Base-by-base conservation (phyloP, 1,284 basidiomycete genomes). In the Moniliella sp. region DNA sequence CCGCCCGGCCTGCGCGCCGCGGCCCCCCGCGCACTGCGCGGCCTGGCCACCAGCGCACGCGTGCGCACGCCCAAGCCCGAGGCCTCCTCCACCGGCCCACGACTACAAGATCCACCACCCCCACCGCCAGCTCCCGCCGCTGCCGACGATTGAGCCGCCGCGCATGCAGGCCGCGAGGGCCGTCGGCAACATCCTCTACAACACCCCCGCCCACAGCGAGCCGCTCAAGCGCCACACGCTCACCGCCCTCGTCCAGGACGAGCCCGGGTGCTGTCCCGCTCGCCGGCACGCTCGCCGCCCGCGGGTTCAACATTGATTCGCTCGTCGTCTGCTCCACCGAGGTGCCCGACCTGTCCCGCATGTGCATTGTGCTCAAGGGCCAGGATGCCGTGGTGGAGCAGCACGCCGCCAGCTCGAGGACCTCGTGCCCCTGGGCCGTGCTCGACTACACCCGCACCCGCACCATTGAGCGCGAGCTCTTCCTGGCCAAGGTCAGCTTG, bases 351-450 rank as follows among this genome's bases (percentile, higher is more conserved):
- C 69, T 97, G 26, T 84, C 79, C 66, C 73, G 91, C 32, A 97
- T 99, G 88, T 93, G 82, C 57, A 83, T 99, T 61, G 83, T 93
- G 43, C 70, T 99, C 30, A 76, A 74, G 42, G 88, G 88, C 1
- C 88, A 99, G 63, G 88, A 97, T 53, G 83, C 81, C 39, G 86
- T 97, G 27, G 78, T 99, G 33, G 91, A 97, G 63, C 88, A 99
- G 65, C 15, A 9, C 35, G 52, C 4, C 35, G 52, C n/a, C 51
- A 57, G 39, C 40, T 55, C 13, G 54, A 57, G 19, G 54, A 57
- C 33, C 42, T 55, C 7, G 50, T 57, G 2, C 54, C 54, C 10
- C 28, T 58, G 55, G 55, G 55, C 55, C 16, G 55, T 58, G 21
- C 37, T 58, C 16, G 55, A 58, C 39, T 58, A 58, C 39, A 55